Evolutionary conservation across 345 rosid genomes (phyloP).

Genomic region (Moricandia arvensis): DNA sequence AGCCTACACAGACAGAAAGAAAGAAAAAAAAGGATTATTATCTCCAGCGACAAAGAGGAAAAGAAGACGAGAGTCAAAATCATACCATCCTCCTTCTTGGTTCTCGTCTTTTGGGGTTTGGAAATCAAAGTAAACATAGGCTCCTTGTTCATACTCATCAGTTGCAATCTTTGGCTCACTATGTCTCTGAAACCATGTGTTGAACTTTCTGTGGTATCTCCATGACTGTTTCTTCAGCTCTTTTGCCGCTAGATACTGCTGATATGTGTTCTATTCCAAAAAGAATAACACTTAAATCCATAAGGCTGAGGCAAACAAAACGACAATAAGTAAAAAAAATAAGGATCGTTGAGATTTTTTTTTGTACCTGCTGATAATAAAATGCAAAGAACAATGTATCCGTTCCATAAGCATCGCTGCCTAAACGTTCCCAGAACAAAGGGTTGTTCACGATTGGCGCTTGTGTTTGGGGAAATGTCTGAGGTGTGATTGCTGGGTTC

Average conservation of each 20-base stretch:
- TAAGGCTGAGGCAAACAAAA: neutral
- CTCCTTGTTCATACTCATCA: conserved; percentile 96
- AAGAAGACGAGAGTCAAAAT: neutral
- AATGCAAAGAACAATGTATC: conserved; percentile 95
- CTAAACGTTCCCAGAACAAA: conserved; percentile 78
- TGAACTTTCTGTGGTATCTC: conserved; percentile 97
- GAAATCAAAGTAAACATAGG: conserved; percentile 93
- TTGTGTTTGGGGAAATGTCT: conserved; percentile 91
- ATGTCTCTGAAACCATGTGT: conserved; percentile 97
- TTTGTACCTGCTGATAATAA: conserved; percentile 87
- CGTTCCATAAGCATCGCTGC: conserved; percentile 56
- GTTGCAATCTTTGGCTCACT: conserved; percentile 95
- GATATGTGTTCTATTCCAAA: conserved; percentile 72
- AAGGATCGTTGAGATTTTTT: neutral
- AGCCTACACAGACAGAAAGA: conserved; percentile 56
- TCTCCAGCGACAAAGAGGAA: conserved; percentile 9
- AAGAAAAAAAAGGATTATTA: conserved; percentile 23
- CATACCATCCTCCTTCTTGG: conserved; percentile 83
- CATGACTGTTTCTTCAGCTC: conserved; percentile 97
- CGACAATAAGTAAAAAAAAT: neutral
- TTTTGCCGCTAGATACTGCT: conserved; percentile 92
- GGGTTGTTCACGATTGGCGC: conserved; percentile 83
- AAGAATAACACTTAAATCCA: neutral
- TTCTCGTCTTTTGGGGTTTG: conserved; percentile 76
- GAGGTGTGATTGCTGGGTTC: conserved; percentile 74